phyloP scores from a whole-genome alignment of 106 monocot species.

The Vanilla planifolia region DNA sequence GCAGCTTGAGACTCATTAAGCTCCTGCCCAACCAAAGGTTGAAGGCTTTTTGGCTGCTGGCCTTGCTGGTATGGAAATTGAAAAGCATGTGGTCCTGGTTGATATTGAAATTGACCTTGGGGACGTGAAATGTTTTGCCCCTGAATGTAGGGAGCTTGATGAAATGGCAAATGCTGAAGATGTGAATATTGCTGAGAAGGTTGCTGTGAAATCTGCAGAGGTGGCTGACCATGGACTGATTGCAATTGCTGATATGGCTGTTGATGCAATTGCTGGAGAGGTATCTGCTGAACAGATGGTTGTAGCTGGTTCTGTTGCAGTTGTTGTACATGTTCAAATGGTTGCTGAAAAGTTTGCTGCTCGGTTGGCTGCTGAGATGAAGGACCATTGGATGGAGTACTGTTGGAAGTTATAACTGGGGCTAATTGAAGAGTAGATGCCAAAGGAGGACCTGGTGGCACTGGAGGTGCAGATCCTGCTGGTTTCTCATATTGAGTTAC shows the following conservation, averaged over 20 bases:
- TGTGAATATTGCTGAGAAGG: constrained; percentile 11
- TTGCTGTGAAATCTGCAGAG: constrained; percentile 8
- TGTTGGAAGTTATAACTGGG: not conserved
- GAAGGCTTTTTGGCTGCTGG: constrained; percentile 13
- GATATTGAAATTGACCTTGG: constrained; percentile 17
- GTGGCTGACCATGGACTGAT: constrained; percentile 14
- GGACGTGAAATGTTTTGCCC: constrained; percentile 13
- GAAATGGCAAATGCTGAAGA: constrained; percentile 21
- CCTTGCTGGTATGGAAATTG: constrained; percentile 19
- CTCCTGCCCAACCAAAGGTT: constrained; percentile 12
- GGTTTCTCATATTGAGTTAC: constrained; percentile 51
- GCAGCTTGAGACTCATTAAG: constrained; percentile 2
- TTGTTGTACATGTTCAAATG: constrained; percentile 18
- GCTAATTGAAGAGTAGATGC: constrained; percentile 12
- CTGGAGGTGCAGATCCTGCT: constrained; percentile 14
- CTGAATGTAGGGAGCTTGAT: constrained; percentile 15
- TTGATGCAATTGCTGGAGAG: constrained; percentile 22
- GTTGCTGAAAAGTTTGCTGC: constrained; percentile 24
- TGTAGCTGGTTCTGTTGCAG: constrained; percentile 15
- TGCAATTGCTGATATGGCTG: constrained; percentile 24
- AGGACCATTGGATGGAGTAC: constrained; percentile 13
- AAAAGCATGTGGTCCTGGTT: constrained; percentile 13
- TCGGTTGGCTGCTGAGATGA: constrained; percentile 11
- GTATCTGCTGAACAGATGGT: no score
- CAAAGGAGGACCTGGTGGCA: constrained; percentile 28